Percentiles rank a stretch among this genome's conserved stretches.
Evolutionary conservation across 768 basidiomycete species (phyloP).

Genomic region (Rhizopogon sp.): DNA sequence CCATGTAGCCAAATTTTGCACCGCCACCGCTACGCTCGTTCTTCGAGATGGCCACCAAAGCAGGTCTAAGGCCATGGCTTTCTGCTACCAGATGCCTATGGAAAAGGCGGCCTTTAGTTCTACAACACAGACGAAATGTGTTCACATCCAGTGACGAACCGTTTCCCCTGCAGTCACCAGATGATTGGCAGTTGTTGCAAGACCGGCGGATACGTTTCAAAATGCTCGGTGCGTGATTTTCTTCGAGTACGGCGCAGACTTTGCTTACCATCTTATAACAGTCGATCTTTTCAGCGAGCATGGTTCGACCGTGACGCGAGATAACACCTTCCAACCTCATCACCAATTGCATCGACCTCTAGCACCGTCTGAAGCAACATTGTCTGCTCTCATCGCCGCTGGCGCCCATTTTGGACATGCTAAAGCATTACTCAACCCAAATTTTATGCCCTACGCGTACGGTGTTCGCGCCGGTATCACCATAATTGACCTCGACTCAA

Average conservation of each 20-base stretch:
- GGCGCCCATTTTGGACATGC: slow-evolving; percentile 95
- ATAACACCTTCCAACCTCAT: slow-evolving; percentile 69
- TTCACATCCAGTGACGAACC: slow-evolving; percentile 3
- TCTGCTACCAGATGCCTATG: slow-evolving; percentile 19
- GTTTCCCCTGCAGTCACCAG: slow-evolving; percentile 37
- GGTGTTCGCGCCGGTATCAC: slow-evolving; percentile 87
- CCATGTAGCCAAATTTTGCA: slow-evolving; percentile 22
- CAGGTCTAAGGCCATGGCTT: slow-evolving; percentile 16
- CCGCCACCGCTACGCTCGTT: slow-evolving; percentile 19
- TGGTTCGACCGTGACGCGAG: slow-evolving; percentile 72
- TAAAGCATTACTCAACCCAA: slow-evolving; percentile 77
- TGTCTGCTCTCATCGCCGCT: slow-evolving; percentile 87
- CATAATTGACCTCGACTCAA: slow-evolving; percentile 93
- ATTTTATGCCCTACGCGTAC: slow-evolving; percentile 89
- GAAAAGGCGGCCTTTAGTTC: not conserved
- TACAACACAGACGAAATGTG: not conserved
- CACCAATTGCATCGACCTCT: slow-evolving; percentile 62
- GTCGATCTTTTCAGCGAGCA: slow-evolving; percentile 60
- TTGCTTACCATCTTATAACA: slow-evolving; percentile 23
- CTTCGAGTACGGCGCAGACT: slow-evolving; percentile 4
- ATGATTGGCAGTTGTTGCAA: slow-evolving; percentile 67
- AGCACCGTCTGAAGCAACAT: slow-evolving; percentile 58
- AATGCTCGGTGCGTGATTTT: slow-evolving; percentile 44
- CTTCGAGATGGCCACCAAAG: slow-evolving; percentile 22
- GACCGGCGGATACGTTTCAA: slow-evolving; percentile 49